These are phyloP conservation scores for Hypoxylon fuscum DNA, from an alignment of 495 filamentous ascomycete species.

Conservation along the genomic window DNA sequence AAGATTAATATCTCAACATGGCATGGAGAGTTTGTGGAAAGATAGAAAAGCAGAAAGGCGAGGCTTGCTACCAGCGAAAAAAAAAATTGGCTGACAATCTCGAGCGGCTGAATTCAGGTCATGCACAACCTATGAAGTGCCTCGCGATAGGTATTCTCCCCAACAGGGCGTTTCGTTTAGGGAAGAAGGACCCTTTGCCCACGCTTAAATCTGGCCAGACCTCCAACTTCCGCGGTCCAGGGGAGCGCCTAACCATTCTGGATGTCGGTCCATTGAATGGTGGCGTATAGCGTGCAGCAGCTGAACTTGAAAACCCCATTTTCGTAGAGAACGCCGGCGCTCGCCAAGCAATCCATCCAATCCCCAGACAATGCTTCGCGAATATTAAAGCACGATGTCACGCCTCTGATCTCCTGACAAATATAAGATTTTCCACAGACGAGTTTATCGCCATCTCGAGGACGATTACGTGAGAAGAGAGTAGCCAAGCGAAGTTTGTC, in stretches of 20 bases:
- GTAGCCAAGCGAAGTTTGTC: neutral
- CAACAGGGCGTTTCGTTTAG: conserved; percentile 4
- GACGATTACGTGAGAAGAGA: neutral
- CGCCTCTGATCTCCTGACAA: neutral
- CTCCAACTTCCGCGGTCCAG: conserved; percentile 16
- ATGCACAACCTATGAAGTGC: conserved; percentile 12
- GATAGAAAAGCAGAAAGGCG: neutral
- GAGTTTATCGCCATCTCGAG: neutral
- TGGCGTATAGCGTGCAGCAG: conserved; percentile 41
- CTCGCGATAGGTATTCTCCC: conserved; percentile 11
- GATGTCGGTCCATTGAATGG: conserved; percentile 32
- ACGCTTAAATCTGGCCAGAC: conserved; percentile 8
- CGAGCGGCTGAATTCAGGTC: conserved; percentile 20
- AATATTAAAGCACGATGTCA: neutral
- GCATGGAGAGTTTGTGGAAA: neutral
- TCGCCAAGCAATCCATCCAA: conserved; percentile 23
- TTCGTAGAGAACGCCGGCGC: conserved; percentile 19
- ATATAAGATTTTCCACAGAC: neutral
- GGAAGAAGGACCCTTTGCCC: conserved; percentile 7
- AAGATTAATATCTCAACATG: neutral
- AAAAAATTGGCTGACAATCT: conserved; percentile 15
- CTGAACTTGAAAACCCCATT: conserved; percentile 37
- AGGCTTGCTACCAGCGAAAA: neutral
- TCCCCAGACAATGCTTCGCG: conserved; percentile 1
- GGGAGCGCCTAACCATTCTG: conserved; percentile 31